These are phyloP conservation scores for Nakaseomyces kungkrabaensis DNA, from an alignment of 1,139 yeast genomes.

Conservation along the genomic window DNA sequence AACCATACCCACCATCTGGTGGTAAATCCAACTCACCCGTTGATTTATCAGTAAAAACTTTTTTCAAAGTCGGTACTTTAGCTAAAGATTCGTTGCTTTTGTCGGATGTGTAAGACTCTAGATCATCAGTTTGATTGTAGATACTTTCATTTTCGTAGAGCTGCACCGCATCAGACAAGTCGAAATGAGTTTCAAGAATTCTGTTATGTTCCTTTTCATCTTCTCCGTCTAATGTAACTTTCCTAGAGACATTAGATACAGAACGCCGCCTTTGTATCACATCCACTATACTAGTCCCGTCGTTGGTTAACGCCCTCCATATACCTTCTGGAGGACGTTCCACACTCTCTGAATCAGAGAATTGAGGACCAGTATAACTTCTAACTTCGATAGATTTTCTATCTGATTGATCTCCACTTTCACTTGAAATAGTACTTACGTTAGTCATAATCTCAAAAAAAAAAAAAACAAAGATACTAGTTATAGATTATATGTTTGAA, in stretches of 20 bases:
- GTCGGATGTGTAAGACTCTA: neutral
- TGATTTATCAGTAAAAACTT: slow-evolving; percentile 28
- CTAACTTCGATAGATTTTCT: neutral
- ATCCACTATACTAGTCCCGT: neutral
- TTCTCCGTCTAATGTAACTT: neutral
- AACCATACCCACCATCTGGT: slow-evolving; percentile 63
- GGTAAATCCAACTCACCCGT: slow-evolving; percentile 35
- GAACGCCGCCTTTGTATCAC: neutral
- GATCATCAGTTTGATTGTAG: neutral
- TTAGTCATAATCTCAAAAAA: neutral
- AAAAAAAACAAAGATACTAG: neutral
- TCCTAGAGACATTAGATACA: neutral
- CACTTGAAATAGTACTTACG: neutral
- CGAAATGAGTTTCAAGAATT: neutral
- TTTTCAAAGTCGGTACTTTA: slow-evolving; percentile 17
- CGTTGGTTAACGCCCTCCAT: slow-evolving; percentile 1
- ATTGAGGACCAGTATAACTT: slow-evolving; percentile 1
- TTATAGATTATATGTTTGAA: too few relatives aligned
- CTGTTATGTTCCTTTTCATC: neutral
- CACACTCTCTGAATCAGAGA: neutral
- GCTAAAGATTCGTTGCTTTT: neutral
- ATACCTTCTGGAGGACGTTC: neutral
- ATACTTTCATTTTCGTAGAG: neutral
- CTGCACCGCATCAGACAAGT: neutral
- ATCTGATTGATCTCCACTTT: neutral